Conservation (phyloP, 257 asterid genomes). For the Solanum corneliomulleri region DNA sequence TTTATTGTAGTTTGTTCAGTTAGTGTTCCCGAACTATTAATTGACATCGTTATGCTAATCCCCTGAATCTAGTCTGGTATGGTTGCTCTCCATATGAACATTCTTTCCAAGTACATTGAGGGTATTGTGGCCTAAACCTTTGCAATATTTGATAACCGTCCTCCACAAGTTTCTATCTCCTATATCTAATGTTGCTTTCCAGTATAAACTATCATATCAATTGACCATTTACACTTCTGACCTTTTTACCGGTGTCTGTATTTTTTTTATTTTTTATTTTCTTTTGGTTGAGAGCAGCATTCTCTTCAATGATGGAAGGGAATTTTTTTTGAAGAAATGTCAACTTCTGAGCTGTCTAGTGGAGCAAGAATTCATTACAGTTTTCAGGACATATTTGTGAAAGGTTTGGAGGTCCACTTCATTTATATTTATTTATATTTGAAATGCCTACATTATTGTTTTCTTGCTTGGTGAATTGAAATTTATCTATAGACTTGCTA, state of each 20-base stretch:
- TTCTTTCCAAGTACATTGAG: slow-evolving; percentile 80
- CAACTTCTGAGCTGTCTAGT: slow-evolving; percentile 84
- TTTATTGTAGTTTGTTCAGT: not conserved
- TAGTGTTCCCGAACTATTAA: not conserved
- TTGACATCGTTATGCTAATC: slow-evolving; percentile 1
- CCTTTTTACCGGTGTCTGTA: not conserved
- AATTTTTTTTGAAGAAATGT: slow-evolving; percentile 39
- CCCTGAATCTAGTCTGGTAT: slow-evolving; percentile 36
- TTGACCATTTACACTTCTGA: not conserved
- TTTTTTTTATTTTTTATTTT: not conserved
- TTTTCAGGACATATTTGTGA: slow-evolving; percentile 80
- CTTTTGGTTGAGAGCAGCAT: slow-evolving; percentile 34
- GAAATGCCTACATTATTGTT: not conserved
- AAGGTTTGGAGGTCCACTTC: slow-evolving; percentile 72
- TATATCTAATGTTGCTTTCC: not conserved
- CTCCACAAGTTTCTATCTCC: not conserved
- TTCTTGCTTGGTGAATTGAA: not conserved
- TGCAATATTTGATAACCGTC: not conserved
- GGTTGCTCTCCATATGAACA: slow-evolving; percentile 20
- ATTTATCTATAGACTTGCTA: not conserved
- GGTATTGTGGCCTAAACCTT: slow-evolving; percentile 26
- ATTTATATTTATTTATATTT: slow-evolving; percentile 6
- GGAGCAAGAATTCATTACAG: slow-evolving; percentile 96
- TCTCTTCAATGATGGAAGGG: slow-evolving; percentile 88
- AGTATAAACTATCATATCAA: not conserved